Evolutionary conservation across 2,329 filamentous ascomycete species (phyloP).

Genomic region (Aureobasidium musti): DNA sequence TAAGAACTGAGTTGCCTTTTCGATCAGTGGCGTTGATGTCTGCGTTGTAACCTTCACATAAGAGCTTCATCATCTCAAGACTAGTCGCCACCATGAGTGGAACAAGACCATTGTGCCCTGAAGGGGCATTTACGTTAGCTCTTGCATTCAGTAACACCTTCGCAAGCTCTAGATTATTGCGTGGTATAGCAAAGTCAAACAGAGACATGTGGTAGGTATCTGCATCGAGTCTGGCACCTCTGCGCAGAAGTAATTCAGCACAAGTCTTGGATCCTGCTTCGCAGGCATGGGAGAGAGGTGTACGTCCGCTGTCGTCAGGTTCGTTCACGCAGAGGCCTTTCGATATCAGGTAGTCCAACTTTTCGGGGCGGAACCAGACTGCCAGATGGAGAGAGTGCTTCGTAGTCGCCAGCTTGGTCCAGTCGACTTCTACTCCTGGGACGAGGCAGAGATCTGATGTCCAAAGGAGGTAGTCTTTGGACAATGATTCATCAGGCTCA

Average conservation of each 20-base stretch:
- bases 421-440: not conserved
- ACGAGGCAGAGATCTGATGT: not conserved
- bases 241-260: not conserved
- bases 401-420: not conserved
- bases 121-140: no score
- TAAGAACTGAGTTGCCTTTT: not conserved
- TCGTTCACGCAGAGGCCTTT: not conserved
- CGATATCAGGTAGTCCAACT: not conserved
- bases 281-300: not conserved
- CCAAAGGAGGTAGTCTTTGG: not conserved
- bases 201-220: no score
- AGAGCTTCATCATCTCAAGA: not conserved
- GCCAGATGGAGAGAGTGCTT: not conserved
- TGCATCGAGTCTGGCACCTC: not conserved
- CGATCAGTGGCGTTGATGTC: not conserved
- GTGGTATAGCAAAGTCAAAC: not conserved
- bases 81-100: not conserved
- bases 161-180: not conserved
- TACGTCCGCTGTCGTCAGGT: not conserved
- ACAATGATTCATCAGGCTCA: not conserved
- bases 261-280: not conserved
- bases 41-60: not conserved
- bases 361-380: not conserved
- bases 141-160: no score
- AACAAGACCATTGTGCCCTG: no score